Evolutionary conservation across 257 asterid genomes (phyloP).

Genomic region (Solanum clarkiae): DNA sequence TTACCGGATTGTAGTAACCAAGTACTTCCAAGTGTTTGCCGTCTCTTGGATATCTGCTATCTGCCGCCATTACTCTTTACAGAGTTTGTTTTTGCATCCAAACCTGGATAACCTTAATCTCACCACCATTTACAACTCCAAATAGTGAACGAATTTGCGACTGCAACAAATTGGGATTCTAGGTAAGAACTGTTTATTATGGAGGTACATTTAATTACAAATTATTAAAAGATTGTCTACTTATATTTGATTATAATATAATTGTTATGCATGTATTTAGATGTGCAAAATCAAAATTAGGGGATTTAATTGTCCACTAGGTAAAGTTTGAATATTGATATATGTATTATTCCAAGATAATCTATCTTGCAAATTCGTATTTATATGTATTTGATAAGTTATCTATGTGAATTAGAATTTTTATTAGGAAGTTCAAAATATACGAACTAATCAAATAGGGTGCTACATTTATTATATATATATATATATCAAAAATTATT

Average conservation of each 20-base stretch:
- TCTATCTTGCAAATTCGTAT: neutral
- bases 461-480: too few relatives aligned
- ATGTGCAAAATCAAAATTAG: too few relatives aligned
- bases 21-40: conserved; percentile 94
- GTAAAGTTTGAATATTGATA: too few relatives aligned
- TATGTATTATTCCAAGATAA: neutral
- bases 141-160: neutral
- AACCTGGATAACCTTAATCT: conserved; percentile 61
- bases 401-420: too few relatives aligned
- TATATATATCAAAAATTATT: too few relatives aligned
- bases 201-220: too few relatives aligned
- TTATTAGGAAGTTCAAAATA: too few relatives aligned
- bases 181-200: neutral
- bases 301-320: too few relatives aligned
- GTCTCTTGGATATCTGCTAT: conserved; percentile 91
- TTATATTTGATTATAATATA: too few relatives aligned
- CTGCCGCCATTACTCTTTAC: conserved; percentile 91
- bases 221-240: too few relatives aligned
- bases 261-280: too few relatives aligned
- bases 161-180: neutral
- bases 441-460: too few relatives aligned
- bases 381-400: neutral
- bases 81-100: conserved; percentile 79
- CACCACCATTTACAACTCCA: conserved; percentile 45
- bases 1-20: conserved; percentile 96